These are phyloP conservation scores for Chloris gayana DNA, from an alignment of 176 grass and related monocot species.

Conservation along the genomic window DNA sequence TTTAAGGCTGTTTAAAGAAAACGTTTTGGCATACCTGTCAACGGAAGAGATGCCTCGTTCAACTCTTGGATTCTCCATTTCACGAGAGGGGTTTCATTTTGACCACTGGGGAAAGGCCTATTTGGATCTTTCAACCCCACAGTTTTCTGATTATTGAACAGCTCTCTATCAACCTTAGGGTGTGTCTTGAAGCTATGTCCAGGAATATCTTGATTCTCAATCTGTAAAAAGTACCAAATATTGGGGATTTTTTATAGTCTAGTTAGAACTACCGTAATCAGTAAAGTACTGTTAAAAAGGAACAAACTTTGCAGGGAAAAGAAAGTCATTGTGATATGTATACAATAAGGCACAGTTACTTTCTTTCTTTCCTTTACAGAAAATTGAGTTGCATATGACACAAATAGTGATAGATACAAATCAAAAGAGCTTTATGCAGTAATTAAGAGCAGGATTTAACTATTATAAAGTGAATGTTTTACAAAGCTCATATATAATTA, in stretches of 20 bases:
- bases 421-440: background rate
- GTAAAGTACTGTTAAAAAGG: background rate
- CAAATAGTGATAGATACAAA: background rate
- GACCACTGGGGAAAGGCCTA: constrained; percentile 81
- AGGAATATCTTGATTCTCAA: constrained; percentile 75
- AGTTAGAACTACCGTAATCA: constrained; percentile 9
- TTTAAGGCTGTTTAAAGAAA: constrained; percentile 19
- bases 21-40: constrained; percentile 58
- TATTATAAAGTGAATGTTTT: background rate
- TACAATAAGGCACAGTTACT: background rate
- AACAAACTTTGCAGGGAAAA: constrained; percentile 12
- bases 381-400: background rate
- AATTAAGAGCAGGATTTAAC: background rate
- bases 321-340: background rate
- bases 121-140: constrained; percentile 79
- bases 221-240: constrained; percentile 49
- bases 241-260: background rate
- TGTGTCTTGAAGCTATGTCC: constrained; percentile 90
- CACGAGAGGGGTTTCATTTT: constrained; percentile 84
- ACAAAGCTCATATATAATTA: background rate
- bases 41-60: constrained; percentile 72
- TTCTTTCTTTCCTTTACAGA: background rate
- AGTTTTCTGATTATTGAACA: constrained; percentile 75
- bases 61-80: constrained; percentile 86
- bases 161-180: constrained; percentile 79